phyloP scores from a whole-genome alignment of 345 rosid genomes.

The Citrus mangshanensis region DNA sequence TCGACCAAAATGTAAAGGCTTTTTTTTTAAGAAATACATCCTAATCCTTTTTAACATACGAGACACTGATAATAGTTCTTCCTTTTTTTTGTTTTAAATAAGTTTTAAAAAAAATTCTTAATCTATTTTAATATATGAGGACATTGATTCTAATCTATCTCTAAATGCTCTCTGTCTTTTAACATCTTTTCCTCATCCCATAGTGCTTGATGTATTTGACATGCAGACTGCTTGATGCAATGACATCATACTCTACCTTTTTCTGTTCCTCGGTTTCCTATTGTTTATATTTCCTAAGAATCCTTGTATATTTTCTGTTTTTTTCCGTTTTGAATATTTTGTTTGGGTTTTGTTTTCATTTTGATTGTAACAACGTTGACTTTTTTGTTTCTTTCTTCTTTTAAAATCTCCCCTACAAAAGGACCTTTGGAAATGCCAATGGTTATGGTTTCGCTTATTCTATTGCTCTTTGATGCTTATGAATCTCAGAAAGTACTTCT shows the following conservation, averaged over 20 bases:
- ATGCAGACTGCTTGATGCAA: background rate
- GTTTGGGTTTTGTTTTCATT: background rate
- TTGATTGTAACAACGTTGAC: conserved; percentile 7
- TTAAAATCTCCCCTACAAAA: background rate
- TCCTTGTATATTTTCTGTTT: background rate
- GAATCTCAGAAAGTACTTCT: conserved; percentile 5
- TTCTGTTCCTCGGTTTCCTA: background rate
- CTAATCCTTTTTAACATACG: too few relatives aligned
- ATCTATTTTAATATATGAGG: conserved; percentile 12
- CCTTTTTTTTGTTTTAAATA: too few relatives aligned
- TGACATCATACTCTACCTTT: background rate
- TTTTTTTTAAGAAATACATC: background rate
- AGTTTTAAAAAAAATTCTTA: too few relatives aligned
- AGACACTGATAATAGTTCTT: too few relatives aligned
- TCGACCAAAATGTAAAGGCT: background rate
- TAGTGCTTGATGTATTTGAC: background rate
- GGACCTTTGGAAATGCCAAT: conserved; percentile 33
- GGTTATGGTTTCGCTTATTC: conserved; percentile 19
- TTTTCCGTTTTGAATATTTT: background rate
- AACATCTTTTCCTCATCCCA: conserved; percentile 3
- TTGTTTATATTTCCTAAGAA: background rate
- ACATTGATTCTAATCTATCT: background rate
- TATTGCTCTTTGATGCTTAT: conserved; percentile 13
- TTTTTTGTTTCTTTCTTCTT: conserved; percentile 8
- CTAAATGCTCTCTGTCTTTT: background rate